Evolutionary conservation across 2,329 filamentous ascomycete genomes (phyloP).

Genomic region (Phialophora expanda): DNA sequence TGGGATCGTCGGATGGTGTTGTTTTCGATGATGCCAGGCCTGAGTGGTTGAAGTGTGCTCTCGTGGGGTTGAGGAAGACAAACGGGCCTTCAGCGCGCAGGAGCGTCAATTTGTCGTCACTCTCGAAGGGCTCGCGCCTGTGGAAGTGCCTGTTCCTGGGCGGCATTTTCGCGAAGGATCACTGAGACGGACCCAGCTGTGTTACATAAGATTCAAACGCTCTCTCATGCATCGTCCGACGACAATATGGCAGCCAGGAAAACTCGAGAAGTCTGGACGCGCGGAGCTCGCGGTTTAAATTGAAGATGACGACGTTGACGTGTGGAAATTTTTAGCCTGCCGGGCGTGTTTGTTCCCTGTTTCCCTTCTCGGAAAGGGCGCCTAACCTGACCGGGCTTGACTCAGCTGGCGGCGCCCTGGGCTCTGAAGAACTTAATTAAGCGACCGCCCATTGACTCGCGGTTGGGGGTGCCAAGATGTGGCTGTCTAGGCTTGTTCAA

Average conservation of each 20-base stretch:
- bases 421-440: background rate
- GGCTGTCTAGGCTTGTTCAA: conserved; percentile 2
- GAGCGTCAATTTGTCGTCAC: conserved; percentile 24
- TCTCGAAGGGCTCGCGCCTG: conserved; percentile 30
- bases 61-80: conserved; percentile 58
- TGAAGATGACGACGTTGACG: background rate
- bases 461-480: background rate
- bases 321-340: background rate
- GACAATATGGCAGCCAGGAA: background rate
- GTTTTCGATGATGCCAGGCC: conserved; percentile 3
- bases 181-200: background rate
- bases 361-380: background rate
- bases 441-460: background rate
- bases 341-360: background rate
- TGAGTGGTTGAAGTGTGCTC: conserved; percentile 44
- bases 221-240: background rate
- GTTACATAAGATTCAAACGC: background rate
- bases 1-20: conserved; percentile 15
- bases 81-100: conserved; percentile 48
- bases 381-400: background rate
- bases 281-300: conserved; percentile 1
- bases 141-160: conserved; percentile 31
- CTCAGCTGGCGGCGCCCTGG: background rate
- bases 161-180: conserved; percentile 23
- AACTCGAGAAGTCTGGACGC: background rate